A percentile compares a stretch with the other conserved stretches of the same genome.
Conservation (phyloP, 768 basidiomycete genomes). For the Ramaria sp. region DNA sequence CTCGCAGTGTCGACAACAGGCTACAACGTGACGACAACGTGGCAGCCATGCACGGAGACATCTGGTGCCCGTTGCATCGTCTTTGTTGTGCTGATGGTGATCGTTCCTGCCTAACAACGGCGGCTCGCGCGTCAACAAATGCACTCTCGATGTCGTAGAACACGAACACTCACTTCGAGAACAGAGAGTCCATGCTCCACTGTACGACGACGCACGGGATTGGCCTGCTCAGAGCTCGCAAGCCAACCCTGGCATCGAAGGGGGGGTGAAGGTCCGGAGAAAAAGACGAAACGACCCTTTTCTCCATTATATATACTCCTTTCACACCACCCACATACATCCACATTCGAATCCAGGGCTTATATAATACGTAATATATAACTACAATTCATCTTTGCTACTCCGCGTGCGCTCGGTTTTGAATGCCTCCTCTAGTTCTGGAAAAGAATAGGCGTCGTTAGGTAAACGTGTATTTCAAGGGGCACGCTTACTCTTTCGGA, state of each 20-base stretch:
- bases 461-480: too few species aligned
- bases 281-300: background rate
- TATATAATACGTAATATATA: background rate
- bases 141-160: background rate
- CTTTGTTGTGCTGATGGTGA: background rate
- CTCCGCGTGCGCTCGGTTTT: constrained; percentile 22
- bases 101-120: background rate
- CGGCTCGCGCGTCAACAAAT: background rate
- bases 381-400: constrained; percentile 31
- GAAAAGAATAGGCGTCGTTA: background rate
- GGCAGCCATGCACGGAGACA: too few species aligned
- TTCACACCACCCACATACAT: background rate
- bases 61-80: background rate
- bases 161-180: background rate
- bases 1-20: background rate
- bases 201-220: background rate
- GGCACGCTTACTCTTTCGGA: constrained; percentile 55
- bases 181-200: background rate
- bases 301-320: background rate
- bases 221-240: too few species aligned
- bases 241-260: background rate
- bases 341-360: background rate
- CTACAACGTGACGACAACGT: background rate
- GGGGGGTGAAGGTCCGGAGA: constrained; percentile 5
- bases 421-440: constrained; percentile 50